These are phyloP conservation scores for Trametes pubescens DNA, from an alignment of 1,284 basidiomycete species.

Conservation along the genomic window DNA sequence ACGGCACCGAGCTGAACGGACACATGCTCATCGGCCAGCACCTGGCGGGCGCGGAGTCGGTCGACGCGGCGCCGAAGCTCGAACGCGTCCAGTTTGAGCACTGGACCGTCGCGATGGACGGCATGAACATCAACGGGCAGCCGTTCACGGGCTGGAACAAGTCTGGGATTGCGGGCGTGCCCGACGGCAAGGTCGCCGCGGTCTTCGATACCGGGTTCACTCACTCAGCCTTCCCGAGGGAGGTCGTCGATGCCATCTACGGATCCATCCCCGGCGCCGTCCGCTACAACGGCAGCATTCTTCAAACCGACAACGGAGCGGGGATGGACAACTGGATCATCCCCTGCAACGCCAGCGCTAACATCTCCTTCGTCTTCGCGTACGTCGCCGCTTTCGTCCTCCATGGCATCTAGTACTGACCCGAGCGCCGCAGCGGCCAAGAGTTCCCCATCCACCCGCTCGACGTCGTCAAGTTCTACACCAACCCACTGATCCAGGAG, in stretches of 20 bases:
- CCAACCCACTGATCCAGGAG: not conserved
- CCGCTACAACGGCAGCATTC: slow-evolving; percentile 34
- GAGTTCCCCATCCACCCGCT: slow-evolving; percentile 15
- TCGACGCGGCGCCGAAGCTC: slow-evolving; percentile 44
- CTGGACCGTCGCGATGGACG: slow-evolving; percentile 33
- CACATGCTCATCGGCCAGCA: slow-evolving; percentile 48
- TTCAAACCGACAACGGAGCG: not conserved
- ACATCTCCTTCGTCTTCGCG: slow-evolving; percentile 14
- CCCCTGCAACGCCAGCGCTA: slow-evolving; percentile 13
- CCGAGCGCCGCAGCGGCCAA: slow-evolving; percentile 3
- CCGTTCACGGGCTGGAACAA: slow-evolving; percentile 18
- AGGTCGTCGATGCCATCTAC: slow-evolving; percentile 59
- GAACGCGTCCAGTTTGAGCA: slow-evolving; percentile 46
- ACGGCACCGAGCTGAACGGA: slow-evolving; percentile 35
- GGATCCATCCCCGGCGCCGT: slow-evolving; percentile 55
- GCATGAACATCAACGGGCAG: slow-evolving; percentile 21
- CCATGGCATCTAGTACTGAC: not conserved
- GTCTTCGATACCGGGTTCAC: slow-evolving; percentile 81
- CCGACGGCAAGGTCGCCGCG: slow-evolving; percentile 51
- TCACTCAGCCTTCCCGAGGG: slow-evolving; percentile 65
- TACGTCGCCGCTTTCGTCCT: not conserved
- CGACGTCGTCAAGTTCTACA: not conserved
- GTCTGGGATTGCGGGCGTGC: slow-evolving; percentile 48
- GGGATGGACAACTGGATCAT: slow-evolving; percentile 7
- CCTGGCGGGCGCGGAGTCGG: slow-evolving; percentile 2